Evolutionary conservation across 2,329 filamentous ascomycete genomes (phyloP), one percentile per base, ranked within the genome.

Genomic region (Talaromyces sp.): DNA sequence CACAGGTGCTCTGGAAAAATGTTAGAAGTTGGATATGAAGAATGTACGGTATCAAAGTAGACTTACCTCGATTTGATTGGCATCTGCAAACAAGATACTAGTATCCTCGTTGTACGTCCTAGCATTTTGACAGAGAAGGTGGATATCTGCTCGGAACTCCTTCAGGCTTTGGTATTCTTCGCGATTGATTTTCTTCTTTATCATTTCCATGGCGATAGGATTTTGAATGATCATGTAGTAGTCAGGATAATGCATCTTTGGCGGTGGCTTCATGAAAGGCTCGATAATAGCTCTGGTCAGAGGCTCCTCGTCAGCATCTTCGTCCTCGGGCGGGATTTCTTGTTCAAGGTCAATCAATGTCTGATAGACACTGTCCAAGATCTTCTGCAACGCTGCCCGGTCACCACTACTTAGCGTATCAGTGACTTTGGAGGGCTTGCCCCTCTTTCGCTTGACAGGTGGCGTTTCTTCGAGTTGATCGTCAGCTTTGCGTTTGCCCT

Each of bases 81-180:
- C 94, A 82, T 99, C 95, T 73, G 91, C 86, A 80, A 93, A 98
- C 62, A 99, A 85, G 72, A 96, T 83, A 77, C 93, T 97, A 65
- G 90, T 91, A 74, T 98, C 95, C 78, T 99, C 96, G 73, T 99
- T 99, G 83, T 96, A 99, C 2, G 91, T 95, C 76, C 92, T 87
- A 69, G 94, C 97, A 77, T 99, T 99, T 75, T 85, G 88, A 76
- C 93, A 95, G 78, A 99, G 86, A 68, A 94, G 81, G 60, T 88
- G 87, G 68, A 99, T 88, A 74, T 99, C 96, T 70, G 86, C 87
- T 63, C 88, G 86, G 84, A 99, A 87, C 71, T 93, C 91, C 74
- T 86, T 88, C 67, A 97, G 79, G 72, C 86, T 90, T 70, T 87
- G 87, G 78, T 99, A 99, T 74, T 97, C 92, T 74, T 96, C 92